Evolutionary conservation across 805 yeast species (phyloP), one percentile per base, ranked within the genome.

Genomic region (Myxozyma lipomycoides): DNA sequence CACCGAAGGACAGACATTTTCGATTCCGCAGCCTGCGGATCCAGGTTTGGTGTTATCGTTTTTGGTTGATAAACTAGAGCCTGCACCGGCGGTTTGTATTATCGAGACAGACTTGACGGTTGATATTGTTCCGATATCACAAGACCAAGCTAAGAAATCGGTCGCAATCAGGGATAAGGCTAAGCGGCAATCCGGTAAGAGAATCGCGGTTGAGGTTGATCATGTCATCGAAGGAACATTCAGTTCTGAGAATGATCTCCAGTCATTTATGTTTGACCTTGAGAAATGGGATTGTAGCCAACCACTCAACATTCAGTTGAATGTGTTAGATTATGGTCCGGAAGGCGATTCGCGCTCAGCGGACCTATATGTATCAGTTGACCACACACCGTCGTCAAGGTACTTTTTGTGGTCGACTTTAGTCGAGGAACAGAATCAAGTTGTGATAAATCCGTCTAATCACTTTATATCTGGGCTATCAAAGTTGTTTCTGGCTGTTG

Each of bases 101-200:
- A 72, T 81, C 1, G 83, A 81, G 53, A 78, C 84, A 0, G 84
- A 81, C 58, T 66, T 78, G 24, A 72, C 68, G 4, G 65, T 81
- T 24, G 67, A 68, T 2, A 53, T 68, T 23, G 68, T 68, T 1
- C 77, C 79, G 0, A 59, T 71, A 30, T 65, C 73, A 47, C 76
- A 73, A 39, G 66, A 69, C 19, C 67, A 70, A 64, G 78, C 77
- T 3, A 61, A 57, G n/a, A 69, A 70, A 46, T 76, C 51, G 56
- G 64, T 49, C 59, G 65, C 47, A 55, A 52, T 24, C 24, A 24
- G 59, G 37, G 58, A 59, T 23, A 28, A 28, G 32, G 48, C 60
- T 6, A 39, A 46, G 44, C 43, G 49, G 28, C 34, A 42, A n/a
- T 45, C 12, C 19, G 18, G 6, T 15, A 17, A n/a, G 38, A 7